These are phyloP conservation scores for Diaporthe ilicicola DNA, from an alignment of 2,329 filamentous ascomycete species.

Conservation along the genomic window DNA sequence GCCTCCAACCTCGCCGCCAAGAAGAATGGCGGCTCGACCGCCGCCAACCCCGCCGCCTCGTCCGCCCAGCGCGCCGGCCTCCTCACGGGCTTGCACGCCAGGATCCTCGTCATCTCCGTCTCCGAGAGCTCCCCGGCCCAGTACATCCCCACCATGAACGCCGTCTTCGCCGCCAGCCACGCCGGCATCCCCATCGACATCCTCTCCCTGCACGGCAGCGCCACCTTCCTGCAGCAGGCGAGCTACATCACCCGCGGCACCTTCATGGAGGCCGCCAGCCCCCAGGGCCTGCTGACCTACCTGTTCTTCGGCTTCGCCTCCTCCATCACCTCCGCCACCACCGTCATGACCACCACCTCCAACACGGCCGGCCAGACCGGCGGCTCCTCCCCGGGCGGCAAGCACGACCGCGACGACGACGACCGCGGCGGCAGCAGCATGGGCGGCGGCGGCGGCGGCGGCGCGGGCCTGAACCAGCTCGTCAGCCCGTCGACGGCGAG, in stretches of 20 bases:
- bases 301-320: constrained; percentile 85
- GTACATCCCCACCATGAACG: constrained; percentile 99
- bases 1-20: constrained; percentile 37
- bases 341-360: constrained; percentile 36
- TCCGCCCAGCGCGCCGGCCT: constrained; percentile 43
- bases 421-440: constrained; percentile 11
- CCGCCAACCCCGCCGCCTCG: constrained; percentile 45
- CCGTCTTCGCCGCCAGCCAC: constrained; percentile 93
- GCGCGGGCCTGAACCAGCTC: constrained; percentile 57
- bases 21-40: constrained; percentile 36
- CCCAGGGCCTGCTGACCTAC: constrained; percentile 84
- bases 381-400: neutral
- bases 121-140: constrained; percentile 86
- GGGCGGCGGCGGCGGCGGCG: constrained; percentile 53
- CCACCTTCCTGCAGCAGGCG: constrained; percentile 94
- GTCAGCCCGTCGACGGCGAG: constrained; percentile 83
- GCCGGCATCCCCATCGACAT: constrained; percentile 92
- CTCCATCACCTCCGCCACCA: constrained; percentile 70
- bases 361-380: constrained; percentile 35
- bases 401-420: neutral
- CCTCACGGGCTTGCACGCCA: constrained; percentile 69
- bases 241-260: constrained; percentile 68
- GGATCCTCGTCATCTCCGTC: constrained; percentile 90
- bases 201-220: constrained; percentile 82
- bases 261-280: constrained; percentile 62